Percentiles rank a stretch among this genome's conserved stretches.
These are phyloP conservation scores for Pseudoturritis turrita DNA, from an alignment of 345 rosid genomes.

Conservation along the genomic window DNA sequence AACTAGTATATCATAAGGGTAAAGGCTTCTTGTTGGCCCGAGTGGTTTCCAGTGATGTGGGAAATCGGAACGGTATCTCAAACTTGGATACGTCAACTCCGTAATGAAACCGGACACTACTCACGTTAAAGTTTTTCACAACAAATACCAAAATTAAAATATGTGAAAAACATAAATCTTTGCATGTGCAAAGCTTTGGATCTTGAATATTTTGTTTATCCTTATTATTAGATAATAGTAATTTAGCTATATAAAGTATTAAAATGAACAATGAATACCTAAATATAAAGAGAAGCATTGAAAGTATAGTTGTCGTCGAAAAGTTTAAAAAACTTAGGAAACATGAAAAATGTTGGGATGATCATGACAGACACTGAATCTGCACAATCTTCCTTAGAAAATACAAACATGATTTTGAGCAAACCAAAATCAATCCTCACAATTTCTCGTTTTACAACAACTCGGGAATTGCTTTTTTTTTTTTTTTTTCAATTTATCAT, in stretches of 20 bases:
- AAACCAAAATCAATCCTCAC: conserved; percentile 24
- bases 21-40: neutral
- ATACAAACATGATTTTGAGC: conserved; percentile 23
- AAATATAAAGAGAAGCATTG: neutral
- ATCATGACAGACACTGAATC: conserved; percentile 31
- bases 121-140: neutral
- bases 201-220: conserved; percentile 8
- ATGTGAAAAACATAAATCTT: conserved; percentile 1
- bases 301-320: neutral
- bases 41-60: conserved; percentile 17
- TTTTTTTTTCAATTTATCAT: no score
- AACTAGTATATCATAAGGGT: neutral
- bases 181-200: conserved; percentile 27
- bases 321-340: conserved; percentile 2
- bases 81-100: conserved; percentile 30
- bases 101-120: conserved; percentile 13
- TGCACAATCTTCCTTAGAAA: conserved; percentile 24
- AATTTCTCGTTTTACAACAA: conserved; percentile 21
- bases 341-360: conserved; percentile 25
- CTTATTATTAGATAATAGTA: neutral
- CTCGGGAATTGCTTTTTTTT: conserved; percentile 10
- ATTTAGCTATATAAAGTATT: neutral
- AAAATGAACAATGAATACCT: neutral
- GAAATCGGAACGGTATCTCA: conserved; percentile 6
- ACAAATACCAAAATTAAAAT: neutral